Conservation (phyloP, 208 protist species). For the Zelonia costaricensis region DNA sequence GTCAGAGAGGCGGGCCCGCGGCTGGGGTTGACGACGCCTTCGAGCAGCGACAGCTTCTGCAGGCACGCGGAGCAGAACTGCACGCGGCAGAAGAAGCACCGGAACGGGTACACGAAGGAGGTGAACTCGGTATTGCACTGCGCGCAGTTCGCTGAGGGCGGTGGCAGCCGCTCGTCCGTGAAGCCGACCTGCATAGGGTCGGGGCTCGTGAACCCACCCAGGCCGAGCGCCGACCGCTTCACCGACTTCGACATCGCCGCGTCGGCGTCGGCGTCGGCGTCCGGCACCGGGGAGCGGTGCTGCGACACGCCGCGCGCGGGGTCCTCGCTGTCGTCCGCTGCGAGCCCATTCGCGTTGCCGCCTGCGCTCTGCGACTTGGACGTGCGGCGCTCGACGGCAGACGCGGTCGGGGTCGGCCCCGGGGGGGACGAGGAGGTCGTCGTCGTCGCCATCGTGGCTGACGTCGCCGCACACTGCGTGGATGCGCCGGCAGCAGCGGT, state of each 20-base stretch:
- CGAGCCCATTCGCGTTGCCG: too few relatives aligned
- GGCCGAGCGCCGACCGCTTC: neutral
- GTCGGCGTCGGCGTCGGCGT: neutral
- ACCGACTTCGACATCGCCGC: neutral
- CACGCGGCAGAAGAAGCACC: conserved; percentile 69
- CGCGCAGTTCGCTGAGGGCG: conserved; percentile 35
- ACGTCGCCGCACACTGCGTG: too few relatives aligned
- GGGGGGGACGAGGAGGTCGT: too few relatives aligned
- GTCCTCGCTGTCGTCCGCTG: neutral
- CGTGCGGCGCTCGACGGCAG: too few relatives aligned
- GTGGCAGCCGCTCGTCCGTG: conserved; percentile 43
- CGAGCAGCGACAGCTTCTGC: conserved; percentile 25
- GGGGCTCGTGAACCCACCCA: neutral
- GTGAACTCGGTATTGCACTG: conserved; percentile 68
- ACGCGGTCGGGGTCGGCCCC: too few relatives aligned
- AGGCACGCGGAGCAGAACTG: conserved; percentile 69
- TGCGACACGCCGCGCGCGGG: too few relatives aligned
- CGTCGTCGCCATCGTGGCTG: too few relatives aligned
- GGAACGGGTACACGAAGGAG: conserved; percentile 55
- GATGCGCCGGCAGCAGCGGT: too few relatives aligned
- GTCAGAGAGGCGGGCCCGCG: too few relatives aligned
- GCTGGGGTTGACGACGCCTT: too few relatives aligned
- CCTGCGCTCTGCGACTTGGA: too few relatives aligned
- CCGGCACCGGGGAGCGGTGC: neutral
- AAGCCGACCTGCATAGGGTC: conserved; percentile 8